Conservation (phyloP, 148 eudicot genomes). For the Euryodendron excelsum region DNA sequence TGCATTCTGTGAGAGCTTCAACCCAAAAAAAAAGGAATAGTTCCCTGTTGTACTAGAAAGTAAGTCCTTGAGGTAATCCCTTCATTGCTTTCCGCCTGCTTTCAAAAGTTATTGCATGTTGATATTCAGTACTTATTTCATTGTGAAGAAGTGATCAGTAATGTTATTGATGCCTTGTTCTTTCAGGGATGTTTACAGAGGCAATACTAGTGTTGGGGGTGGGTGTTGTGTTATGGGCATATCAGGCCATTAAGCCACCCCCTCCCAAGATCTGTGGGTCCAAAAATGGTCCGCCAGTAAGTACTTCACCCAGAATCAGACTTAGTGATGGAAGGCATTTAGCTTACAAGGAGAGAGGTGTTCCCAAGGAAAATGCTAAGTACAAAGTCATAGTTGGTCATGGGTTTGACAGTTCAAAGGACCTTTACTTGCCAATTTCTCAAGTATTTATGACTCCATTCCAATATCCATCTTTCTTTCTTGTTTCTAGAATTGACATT, state of each 20-base stretch:
- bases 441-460: slow-evolving; percentile 37
- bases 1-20: no score
- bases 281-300: slow-evolving; percentile 28
- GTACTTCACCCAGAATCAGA: slow-evolving; percentile 49
- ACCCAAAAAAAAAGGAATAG: no score
- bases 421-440: slow-evolving; percentile 63
- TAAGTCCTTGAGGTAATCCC: no score
- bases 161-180: not conserved
- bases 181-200: slow-evolving; percentile 22
- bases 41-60: no score
- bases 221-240: slow-evolving; percentile 26
- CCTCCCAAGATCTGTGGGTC: slow-evolving; percentile 30
- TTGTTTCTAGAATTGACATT: not conserved
- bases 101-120: no score
- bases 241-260: slow-evolving; percentile 26
- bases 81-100: no score
- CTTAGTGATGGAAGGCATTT: slow-evolving; percentile 74
- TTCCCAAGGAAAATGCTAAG: slow-evolving; percentile 48
- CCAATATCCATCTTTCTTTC: no score
- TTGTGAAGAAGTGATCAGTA: no score
- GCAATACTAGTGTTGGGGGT: slow-evolving; percentile 16
- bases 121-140: no score
- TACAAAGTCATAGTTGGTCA: slow-evolving; percentile 72
- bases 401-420: slow-evolving; percentile 77
- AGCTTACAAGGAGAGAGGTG: slow-evolving; percentile 81